Evolutionary conservation across 768 basidiomycete genomes (phyloP).

Genomic region (Fibroporia radiculosa): DNA sequence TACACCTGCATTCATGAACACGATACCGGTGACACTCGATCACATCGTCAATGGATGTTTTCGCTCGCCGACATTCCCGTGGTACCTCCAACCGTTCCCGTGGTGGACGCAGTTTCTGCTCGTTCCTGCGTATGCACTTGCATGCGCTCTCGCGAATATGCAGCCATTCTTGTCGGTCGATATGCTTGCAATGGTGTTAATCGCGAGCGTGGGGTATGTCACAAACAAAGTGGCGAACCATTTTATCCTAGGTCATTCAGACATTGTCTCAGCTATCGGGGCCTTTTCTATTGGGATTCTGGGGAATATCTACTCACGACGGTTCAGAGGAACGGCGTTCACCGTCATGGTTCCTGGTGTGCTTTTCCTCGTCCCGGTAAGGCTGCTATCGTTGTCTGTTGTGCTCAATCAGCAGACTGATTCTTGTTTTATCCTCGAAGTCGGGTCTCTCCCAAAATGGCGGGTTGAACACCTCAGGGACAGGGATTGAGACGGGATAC

Average conservation of each 20-base stretch:
- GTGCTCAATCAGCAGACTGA: slow-evolving; percentile 2
- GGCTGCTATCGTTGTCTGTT: slow-evolving; percentile 24
- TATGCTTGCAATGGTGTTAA: slow-evolving; percentile 73
- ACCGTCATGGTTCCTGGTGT: slow-evolving; percentile 90
- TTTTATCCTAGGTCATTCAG: slow-evolving; percentile 75
- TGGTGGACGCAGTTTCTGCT: slow-evolving; percentile 65
- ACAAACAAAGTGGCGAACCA: slow-evolving; percentile 76
- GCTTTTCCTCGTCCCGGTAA: slow-evolving; percentile 74
- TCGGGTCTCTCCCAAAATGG: too few relatives aligned
- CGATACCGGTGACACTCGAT: slow-evolving; percentile 34
- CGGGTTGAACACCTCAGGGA: too few relatives aligned
- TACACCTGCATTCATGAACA: slow-evolving; percentile 58
- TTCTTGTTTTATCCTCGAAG: slow-evolving; percentile 4
- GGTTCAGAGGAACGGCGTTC: slow-evolving; percentile 79
- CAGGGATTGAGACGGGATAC: slow-evolving; percentile 74
- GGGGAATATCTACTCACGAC: slow-evolving; percentile 72
- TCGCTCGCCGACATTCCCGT: slow-evolving; percentile 53
- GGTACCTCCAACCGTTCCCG: slow-evolving; percentile 77
- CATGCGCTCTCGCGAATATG: slow-evolving; percentile 65
- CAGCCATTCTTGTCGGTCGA: slow-evolving; percentile 67
- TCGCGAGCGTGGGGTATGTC: slow-evolving; percentile 70
- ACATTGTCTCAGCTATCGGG: slow-evolving; percentile 75
- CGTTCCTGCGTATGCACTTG: slow-evolving; percentile 62
- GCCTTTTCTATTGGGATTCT: slow-evolving; percentile 72
- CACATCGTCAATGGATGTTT: slow-evolving; percentile 57